These are phyloP conservation scores for Glycine soja DNA, from an alignment of 306 rosid genomes.

Conservation along the genomic window DNA sequence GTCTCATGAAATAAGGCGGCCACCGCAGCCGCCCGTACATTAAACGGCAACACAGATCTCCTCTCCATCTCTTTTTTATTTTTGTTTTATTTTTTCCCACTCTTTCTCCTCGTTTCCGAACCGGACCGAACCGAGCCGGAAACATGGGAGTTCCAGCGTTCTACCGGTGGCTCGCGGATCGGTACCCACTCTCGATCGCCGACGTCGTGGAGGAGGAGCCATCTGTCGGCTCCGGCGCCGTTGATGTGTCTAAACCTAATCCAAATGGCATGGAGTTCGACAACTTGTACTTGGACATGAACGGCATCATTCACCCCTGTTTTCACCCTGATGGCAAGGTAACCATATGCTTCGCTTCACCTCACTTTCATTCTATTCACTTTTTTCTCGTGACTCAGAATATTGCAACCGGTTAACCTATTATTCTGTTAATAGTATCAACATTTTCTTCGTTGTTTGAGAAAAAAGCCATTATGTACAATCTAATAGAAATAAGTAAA, in stretches of 20 bases:
- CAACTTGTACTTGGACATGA: slow-evolving; percentile 92
- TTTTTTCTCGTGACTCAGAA: background rate
- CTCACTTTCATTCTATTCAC: background rate
- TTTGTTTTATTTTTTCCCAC: background rate
- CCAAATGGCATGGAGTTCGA: slow-evolving; percentile 96
- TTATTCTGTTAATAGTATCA: background rate
- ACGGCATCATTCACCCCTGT: slow-evolving; percentile 94
- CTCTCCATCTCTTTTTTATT: slow-evolving; percentile 41
- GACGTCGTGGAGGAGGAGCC: slow-evolving; percentile 85
- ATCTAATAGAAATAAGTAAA: background rate
- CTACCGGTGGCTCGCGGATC: slow-evolving; percentile 98
- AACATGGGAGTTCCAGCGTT: slow-evolving; percentile 97
- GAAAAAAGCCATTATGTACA: background rate
- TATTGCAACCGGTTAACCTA: background rate
- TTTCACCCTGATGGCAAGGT: slow-evolving; percentile 98
- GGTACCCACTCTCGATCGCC: slow-evolving; percentile 78
- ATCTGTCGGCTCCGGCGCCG: slow-evolving; percentile 46
- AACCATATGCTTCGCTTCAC: background rate
- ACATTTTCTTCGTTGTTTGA: slow-evolving; percentile 25
- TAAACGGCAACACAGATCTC: slow-evolving; percentile 53
- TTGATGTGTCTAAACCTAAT: slow-evolving; percentile 81
- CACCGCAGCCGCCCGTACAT: slow-evolving; percentile 46
- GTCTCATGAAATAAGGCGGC: slow-evolving; percentile 47
- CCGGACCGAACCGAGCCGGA: slow-evolving; percentile 55
- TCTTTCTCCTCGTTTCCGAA: slow-evolving; percentile 35